Percentiles rank a stretch among this genome's conserved stretches.
Evolutionary conservation across 495 filamentous ascomycete species (phyloP).

Genomic region (Rostrohypoxylon terebratum): DNA sequence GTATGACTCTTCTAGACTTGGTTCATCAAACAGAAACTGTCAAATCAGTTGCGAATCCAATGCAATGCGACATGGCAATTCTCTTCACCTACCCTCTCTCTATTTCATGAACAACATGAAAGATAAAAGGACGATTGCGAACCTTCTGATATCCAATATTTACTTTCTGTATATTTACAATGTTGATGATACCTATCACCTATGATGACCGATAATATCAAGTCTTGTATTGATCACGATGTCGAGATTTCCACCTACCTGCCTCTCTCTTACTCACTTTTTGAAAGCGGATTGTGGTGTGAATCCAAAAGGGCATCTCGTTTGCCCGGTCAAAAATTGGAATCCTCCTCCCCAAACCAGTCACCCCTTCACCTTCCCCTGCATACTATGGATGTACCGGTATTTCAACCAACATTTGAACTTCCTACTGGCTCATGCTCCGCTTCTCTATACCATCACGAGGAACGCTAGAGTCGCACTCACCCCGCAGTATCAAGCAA

Average conservation of each 20-base stretch:
- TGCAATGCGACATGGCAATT: slow-evolving; percentile 22
- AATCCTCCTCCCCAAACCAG: background rate
- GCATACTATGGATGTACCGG: no score
- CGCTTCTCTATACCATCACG: background rate
- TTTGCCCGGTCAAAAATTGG: background rate
- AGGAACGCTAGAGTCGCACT: background rate
- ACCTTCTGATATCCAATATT: background rate
- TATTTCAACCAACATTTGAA: background rate
- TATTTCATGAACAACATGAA: slow-evolving; percentile 1
- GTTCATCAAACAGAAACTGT: background rate
- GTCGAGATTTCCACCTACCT: background rate
- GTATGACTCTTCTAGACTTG: background rate
- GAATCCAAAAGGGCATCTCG: background rate
- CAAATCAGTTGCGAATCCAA: slow-evolving; percentile 8
- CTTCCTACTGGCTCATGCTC: background rate
- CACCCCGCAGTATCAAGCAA: slow-evolving; percentile 17
- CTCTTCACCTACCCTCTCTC: slow-evolving; percentile 1
- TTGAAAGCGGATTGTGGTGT: background rate
- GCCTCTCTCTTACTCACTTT: background rate
- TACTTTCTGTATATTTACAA: background rate
- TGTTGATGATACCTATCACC: background rate
- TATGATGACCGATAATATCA: background rate
- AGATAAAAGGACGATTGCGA: background rate
- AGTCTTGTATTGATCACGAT: background rate
- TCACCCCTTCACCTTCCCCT: background rate